Evolutionary conservation across 2,329 filamentous ascomycete genomes (phyloP).

Genomic region (Ilyonectria mors-panacis): DNA sequence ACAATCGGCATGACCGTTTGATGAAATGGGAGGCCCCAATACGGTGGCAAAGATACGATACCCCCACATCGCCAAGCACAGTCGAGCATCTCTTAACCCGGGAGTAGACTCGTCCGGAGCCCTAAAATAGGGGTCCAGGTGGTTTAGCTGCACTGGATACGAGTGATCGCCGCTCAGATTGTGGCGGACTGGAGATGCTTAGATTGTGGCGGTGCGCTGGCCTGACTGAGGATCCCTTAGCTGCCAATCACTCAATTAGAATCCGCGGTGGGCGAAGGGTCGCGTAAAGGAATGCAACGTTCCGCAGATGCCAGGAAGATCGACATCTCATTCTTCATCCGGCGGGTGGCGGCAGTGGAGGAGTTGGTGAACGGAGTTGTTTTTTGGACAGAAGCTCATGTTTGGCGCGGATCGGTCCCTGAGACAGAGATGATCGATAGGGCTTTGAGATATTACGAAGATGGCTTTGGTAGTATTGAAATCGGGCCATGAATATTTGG

Average conservation of each 20-base stretch:
- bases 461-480: background rate
- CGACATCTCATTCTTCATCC: conserved; percentile 34
- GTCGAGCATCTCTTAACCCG: conserved; percentile 22
- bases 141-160: conserved; percentile 12
- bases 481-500: conserved; percentile 1
- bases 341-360: conserved; percentile 30
- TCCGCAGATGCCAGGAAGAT: conserved; percentile 34
- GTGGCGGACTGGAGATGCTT: conserved; percentile 25
- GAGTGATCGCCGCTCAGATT: conserved; percentile 28
- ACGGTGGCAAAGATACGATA: conserved; percentile 23
- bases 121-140: conserved; percentile 29
- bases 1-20: background rate
- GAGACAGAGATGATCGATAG: conserved; percentile 8
- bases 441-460: background rate
- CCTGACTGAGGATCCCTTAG: background rate
- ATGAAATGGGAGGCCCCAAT: background rate
- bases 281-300: conserved; percentile 22
- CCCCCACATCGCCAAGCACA: conserved; percentile 22
- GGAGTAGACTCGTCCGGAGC: conserved; percentile 17
- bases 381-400: conserved; percentile 29
- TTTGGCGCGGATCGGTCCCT: conserved; percentile 20
- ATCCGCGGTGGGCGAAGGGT: background rate
- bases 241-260: background rate
- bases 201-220: conserved; percentile 35
- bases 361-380: conserved; percentile 2